These are phyloP conservation scores for Baorangia bicolor DNA, from an alignment of 768 basidiomycete species.

Conservation along the genomic window DNA sequence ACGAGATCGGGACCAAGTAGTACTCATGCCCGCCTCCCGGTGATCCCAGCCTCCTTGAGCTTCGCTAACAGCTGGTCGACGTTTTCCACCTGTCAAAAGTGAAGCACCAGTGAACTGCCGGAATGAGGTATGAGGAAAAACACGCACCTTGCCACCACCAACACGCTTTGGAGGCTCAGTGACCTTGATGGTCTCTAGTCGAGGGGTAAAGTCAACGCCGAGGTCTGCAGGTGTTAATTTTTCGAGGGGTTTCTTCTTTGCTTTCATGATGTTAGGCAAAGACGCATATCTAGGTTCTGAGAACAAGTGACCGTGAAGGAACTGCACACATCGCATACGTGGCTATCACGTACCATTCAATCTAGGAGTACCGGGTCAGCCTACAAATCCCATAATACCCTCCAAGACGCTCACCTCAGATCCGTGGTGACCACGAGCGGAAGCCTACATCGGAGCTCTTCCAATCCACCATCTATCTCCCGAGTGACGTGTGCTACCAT, in stretches of 20 bases:
- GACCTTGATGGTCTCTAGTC: conserved; percentile 84
- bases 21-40: conserved; percentile 26
- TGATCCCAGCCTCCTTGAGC: conserved; percentile 81
- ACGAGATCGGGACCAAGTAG: neutral
- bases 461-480: conserved; percentile 93
- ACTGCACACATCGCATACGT: neutral
- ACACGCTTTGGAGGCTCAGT: conserved; percentile 86
- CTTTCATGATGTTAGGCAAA: conserved; percentile 97
- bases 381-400: neutral
- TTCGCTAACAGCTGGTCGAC: conserved; percentile 90
- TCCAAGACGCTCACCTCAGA: conserved; percentile 58
- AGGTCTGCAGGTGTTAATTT: conserved; percentile 79
- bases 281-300: conserved; percentile 95
- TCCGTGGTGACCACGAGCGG: conserved; percentile 93
- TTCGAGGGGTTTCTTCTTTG: conserved; percentile 97
- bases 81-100: conserved; percentile 53
- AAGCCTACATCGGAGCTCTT: conserved; percentile 75
- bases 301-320: neutral
- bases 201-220: conserved; percentile 78
- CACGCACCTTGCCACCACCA: conserved; percentile 82
- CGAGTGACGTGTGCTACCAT: conserved; percentile 71
- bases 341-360: conserved; percentile 59
- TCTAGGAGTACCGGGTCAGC: conserved; percentile 35
- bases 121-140: neutral
- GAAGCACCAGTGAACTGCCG: neutral